phyloP scores from a whole-genome alignment of 2,329 filamentous ascomycete species.

The Epichloe sibirici region DNA sequence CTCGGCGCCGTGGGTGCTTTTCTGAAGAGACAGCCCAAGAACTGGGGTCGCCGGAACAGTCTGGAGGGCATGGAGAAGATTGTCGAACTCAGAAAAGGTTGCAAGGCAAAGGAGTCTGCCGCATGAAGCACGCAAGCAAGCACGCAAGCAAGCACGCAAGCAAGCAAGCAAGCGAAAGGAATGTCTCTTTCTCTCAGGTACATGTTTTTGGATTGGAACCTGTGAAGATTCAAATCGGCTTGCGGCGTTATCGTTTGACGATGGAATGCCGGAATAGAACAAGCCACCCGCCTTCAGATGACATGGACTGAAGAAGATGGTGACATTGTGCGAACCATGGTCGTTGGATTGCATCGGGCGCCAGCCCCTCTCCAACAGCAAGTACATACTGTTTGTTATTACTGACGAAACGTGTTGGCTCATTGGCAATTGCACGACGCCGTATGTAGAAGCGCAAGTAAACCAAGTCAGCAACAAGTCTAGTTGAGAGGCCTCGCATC shows the following conservation, averaged over 20 bases:
- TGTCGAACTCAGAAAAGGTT: constrained; percentile 17
- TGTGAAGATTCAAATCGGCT: neutral
- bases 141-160: neutral
- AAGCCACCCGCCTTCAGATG: neutral
- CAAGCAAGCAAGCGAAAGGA: neutral
- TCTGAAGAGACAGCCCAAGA: constrained; percentile 75
- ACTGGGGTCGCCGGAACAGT: constrained; percentile 80
- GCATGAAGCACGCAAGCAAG: neutral
- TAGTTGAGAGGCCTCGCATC: no score
- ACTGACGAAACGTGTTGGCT: no score
- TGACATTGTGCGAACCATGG: no score
- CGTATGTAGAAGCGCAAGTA: no score
- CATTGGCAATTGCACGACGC: no score
- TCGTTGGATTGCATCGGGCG: no score
- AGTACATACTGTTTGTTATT: no score
- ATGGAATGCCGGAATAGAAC: neutral
- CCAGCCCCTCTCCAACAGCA: no score
- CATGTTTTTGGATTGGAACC: no score
- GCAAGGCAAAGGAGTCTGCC: constrained; percentile 6
- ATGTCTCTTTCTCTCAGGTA: neutral
- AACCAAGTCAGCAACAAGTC: no score
- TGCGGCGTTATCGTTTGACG: neutral
- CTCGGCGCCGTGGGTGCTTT: constrained; percentile 90
- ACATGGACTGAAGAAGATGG: neutral
- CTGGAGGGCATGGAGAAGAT: constrained; percentile 41